Evolutionary conservation across 139 green algal genomes (phyloP).

Genomic region (Yamagishiella unicocca): DNA sequence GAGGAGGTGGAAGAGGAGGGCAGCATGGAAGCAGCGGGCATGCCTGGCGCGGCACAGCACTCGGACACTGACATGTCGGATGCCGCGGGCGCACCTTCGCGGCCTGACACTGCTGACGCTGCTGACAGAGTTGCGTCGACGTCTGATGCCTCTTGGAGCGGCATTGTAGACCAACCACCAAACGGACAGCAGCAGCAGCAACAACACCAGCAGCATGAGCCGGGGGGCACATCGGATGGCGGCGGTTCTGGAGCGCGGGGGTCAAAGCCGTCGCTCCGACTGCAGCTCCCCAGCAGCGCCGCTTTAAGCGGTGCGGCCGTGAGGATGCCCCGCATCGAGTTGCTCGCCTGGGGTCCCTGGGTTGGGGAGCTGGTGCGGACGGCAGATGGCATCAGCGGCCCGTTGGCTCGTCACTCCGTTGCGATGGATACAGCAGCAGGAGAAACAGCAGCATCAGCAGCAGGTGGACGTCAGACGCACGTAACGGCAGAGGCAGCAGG

Average conservation of each 20-base stretch:
- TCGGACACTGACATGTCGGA: no score
- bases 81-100: no score
- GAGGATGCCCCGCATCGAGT: not conserved
- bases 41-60: not conserved
- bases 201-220: not conserved
- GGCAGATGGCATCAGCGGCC: no score
- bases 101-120: no score
- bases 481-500: not conserved
- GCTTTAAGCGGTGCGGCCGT: no score
- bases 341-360: slow-evolving; percentile 39
- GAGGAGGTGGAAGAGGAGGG: not conserved
- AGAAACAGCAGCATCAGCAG: not conserved
- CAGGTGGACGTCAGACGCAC: no score
- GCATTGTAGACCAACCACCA: no score
- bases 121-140: no score
- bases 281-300: not conserved
- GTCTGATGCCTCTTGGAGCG: no score
- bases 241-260: not conserved
- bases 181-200: not conserved
- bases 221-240: not conserved
- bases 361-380: not conserved
- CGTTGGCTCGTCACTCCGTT: no score
- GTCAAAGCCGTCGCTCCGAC: not conserved
- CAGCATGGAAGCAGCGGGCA: not conserved
- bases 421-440: not conserved